Conservation (phyloP, 345 rosid species). For the Brassica napus region DNA sequence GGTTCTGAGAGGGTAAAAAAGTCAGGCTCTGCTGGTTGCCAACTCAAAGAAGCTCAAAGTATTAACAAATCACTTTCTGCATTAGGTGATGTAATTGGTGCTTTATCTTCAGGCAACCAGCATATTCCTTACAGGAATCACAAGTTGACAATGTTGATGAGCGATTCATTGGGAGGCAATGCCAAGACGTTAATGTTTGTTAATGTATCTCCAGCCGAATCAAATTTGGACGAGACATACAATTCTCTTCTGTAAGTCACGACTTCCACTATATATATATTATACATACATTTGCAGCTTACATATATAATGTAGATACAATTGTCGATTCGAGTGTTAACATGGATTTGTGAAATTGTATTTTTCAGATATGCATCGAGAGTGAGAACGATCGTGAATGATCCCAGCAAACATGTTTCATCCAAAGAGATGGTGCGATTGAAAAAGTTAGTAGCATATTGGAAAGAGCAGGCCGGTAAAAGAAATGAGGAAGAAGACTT, state of each 20-base stretch:
- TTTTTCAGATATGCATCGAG: slow-evolving; percentile 79
- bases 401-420: slow-evolving; percentile 78
- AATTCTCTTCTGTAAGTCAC: slow-evolving; percentile 73
- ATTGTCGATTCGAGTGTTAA: neutral
- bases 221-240: slow-evolving; percentile 89
- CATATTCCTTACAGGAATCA: slow-evolving; percentile 94
- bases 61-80: slow-evolving; percentile 96
- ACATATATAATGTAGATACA: neutral
- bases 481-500: slow-evolving; percentile 72
- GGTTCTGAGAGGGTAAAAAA: slow-evolving; percentile 71
- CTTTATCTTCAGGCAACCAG: slow-evolving; percentile 80
- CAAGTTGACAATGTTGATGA: slow-evolving; percentile 95
- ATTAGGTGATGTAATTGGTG: slow-evolving; percentile 90
- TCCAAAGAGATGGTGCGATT: slow-evolving; percentile 85
- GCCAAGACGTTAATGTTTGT: slow-evolving; percentile 98
- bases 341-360: neutral
- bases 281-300: neutral
- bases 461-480: slow-evolving; percentile 94
- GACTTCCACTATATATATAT: neutral
- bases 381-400: slow-evolving; percentile 86
- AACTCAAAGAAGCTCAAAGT: slow-evolving; percentile 97
- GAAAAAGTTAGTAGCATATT: slow-evolving; percentile 76
- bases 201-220: slow-evolving; percentile 84
- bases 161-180: slow-evolving; percentile 97
- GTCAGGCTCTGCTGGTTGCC: slow-evolving; percentile 53